Percentiles rank a stretch among this genome's conserved stretches.
phyloP scores from a whole-genome alignment of 148 eudicot species.

The Polygonum aviculare region DNA sequence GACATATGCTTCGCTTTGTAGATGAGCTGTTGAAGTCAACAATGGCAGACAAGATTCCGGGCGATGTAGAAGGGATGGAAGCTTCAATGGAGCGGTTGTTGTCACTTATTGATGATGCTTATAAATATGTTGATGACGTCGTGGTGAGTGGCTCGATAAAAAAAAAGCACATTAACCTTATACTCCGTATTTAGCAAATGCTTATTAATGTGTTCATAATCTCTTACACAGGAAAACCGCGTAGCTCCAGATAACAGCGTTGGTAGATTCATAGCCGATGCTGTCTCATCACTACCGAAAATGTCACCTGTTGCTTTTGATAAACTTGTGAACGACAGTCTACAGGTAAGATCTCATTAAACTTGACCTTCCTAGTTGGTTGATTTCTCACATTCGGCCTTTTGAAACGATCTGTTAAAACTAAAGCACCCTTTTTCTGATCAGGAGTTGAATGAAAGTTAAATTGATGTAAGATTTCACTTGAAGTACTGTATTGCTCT shows the following conservation, averaged over 20 bases:
- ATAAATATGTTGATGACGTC: slow-evolving; percentile 91
- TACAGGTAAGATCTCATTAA: slow-evolving; percentile 39
- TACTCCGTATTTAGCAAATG: not conserved
- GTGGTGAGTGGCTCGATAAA: slow-evolving; percentile 51
- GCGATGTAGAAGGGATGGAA: slow-evolving; percentile 95
- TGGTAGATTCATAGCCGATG: slow-evolving; percentile 71
- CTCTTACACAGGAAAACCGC: slow-evolving; percentile 51
- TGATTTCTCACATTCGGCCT: too few species aligned
- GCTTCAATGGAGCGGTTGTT: slow-evolving; percentile 61
- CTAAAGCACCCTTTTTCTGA: not conserved
- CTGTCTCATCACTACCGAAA: slow-evolving; percentile 77
- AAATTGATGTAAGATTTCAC: not conserved
- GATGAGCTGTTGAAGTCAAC: slow-evolving; percentile 89
- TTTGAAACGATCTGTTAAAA: too few species aligned
- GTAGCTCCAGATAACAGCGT: slow-evolving; percentile 64
- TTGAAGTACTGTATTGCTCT: not conserved
- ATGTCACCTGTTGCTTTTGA: slow-evolving; percentile 62
- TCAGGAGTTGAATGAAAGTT: not conserved
- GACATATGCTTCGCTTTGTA: slow-evolving; percentile 18
- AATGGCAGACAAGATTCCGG: slow-evolving; percentile 78
- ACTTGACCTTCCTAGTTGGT: not conserved
- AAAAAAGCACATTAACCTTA: not conserved
- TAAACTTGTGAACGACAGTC: slow-evolving; percentile 71
- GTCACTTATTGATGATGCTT: slow-evolving; percentile 69
- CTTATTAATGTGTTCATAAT: not conserved